Percentiles rank a stretch among this genome's conserved stretches.
phyloP scores from a whole-genome alignment of 2,329 filamentous ascomycete species.

The Sporothrix brasiliensis region DNA sequence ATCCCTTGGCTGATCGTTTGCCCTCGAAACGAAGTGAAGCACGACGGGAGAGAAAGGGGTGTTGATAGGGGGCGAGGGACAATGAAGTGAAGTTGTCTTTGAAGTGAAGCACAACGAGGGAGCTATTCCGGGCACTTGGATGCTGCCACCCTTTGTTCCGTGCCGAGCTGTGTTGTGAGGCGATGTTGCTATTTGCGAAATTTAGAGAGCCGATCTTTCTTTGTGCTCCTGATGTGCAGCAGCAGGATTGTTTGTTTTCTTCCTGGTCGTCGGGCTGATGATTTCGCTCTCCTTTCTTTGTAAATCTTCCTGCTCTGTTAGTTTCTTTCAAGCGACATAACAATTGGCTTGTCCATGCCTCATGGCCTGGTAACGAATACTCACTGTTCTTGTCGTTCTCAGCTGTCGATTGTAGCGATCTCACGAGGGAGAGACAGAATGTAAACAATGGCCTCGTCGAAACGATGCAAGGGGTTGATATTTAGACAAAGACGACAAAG shows the following conservation, averaged over 20 bases:
- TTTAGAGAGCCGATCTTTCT: not conserved
- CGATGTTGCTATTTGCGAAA: slow-evolving; percentile 16
- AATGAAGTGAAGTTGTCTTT: slow-evolving; percentile 12
- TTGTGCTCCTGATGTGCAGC: not conserved
- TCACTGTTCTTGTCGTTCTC: not conserved
- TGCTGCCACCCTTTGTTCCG: slow-evolving; percentile 9
- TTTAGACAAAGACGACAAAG: not conserved
- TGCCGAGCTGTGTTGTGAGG: not conserved
- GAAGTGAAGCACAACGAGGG: slow-evolving; percentile 10
- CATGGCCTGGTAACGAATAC: not conserved
- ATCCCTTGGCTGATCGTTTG: slow-evolving; percentile 1
- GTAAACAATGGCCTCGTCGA: slow-evolving; percentile 10
- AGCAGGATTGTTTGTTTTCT: not conserved
- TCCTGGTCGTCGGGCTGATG: not conserved
- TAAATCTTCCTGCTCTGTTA: not conserved
- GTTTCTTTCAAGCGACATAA: not conserved
- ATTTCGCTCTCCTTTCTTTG: not conserved
- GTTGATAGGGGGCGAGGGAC: not conserved
- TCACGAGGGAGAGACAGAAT: not conserved
- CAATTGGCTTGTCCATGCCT: not conserved
- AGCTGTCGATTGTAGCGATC: not conserved
- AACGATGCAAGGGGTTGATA: not conserved
- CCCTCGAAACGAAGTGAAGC: not conserved
- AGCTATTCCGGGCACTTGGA: slow-evolving; percentile 18
- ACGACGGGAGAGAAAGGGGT: not conserved